A percentile compares a stretch with the other conserved stretches of the same genome.
These are phyloP conservation scores for Pythium chondricola DNA, from an alignment of 352 stramenopile genomes.

Conservation along the genomic window DNA sequence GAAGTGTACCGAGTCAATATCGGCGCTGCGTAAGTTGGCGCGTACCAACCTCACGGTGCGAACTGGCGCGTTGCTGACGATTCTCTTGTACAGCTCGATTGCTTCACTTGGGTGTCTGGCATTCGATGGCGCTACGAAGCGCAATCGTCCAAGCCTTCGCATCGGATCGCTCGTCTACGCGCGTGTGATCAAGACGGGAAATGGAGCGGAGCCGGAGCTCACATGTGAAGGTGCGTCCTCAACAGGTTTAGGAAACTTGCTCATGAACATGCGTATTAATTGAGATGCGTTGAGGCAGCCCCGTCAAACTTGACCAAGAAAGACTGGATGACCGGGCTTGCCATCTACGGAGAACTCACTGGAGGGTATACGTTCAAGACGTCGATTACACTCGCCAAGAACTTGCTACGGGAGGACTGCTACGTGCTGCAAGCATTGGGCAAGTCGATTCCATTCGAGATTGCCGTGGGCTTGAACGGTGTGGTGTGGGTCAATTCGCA, in stretches of 20 bases:
- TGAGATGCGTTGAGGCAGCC: constrained; percentile 26
- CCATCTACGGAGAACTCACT: constrained; percentile 93
- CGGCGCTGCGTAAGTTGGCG: constrained; percentile 85
- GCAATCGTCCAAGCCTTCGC: constrained; percentile 92
- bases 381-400: constrained; percentile 70
- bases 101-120: constrained; percentile 71
- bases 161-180: constrained; percentile 94
- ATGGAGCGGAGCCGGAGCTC: constrained; percentile 91
- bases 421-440: constrained; percentile 83
- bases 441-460: constrained; percentile 89
- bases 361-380: constrained; percentile 90
- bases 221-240: constrained; percentile 90
- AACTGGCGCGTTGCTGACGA: background rate
- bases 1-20: constrained; percentile 96
- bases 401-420: constrained; percentile 62
- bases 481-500: constrained; percentile 93
- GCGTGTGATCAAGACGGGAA: constrained; percentile 83
- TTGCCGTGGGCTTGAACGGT: constrained; percentile 95
- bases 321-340: constrained; percentile 98
- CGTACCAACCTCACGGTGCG: background rate
- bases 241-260: too few species aligned
- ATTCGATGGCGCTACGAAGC: constrained; percentile 98
- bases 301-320: constrained; percentile 87
- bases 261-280: background rate
- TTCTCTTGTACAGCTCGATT: constrained; percentile 39